These are phyloP conservation scores for Setaria viridis DNA, from an alignment of 202 grass and related monocot genomes.

Conservation along the genomic window DNA sequence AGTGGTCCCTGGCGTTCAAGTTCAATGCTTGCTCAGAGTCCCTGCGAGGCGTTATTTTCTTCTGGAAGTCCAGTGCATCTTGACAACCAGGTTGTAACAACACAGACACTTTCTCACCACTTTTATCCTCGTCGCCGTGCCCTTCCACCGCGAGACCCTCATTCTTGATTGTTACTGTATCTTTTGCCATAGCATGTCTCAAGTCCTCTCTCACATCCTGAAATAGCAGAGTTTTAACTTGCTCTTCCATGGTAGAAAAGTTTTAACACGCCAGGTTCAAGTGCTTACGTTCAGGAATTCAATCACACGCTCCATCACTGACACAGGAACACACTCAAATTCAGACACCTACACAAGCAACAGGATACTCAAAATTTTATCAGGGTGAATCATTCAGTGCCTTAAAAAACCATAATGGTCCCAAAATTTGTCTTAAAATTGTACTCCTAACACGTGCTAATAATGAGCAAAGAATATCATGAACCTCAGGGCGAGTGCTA, in stretches of 20 bases:
- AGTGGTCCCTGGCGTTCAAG: constrained; percentile 26
- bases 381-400: constrained; percentile 7
- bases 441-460: constrained; percentile 1
- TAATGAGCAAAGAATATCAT: constrained; percentile 32
- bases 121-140: constrained; percentile 11
- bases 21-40: constrained; percentile 38
- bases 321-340: constrained; percentile 94
- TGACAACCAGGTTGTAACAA: constrained; percentile 34
- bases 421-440: neutral
- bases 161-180: constrained; percentile 76
- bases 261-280: constrained; percentile 10
- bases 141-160: constrained; percentile 57
- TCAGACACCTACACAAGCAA: constrained; percentile 64
- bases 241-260: constrained; percentile 37
- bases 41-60: constrained; percentile 74
- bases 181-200: constrained; percentile 75
- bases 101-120: constrained; percentile 35
- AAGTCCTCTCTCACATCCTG: constrained; percentile 93
- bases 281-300: constrained; percentile 90
- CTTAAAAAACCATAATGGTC: constrained; percentile 3
- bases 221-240: constrained; percentile 42
- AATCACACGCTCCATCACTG: constrained; percentile 81
- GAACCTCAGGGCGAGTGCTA: constrained; percentile 71
- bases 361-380: constrained; percentile 28
- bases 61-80: constrained; percentile 79